A percentile compares a stretch with the other conserved stretches of the same genome.
phyloP scores from a whole-genome alignment of 768 basidiomycete genomes.

The Pulveroboletus frians region DNA sequence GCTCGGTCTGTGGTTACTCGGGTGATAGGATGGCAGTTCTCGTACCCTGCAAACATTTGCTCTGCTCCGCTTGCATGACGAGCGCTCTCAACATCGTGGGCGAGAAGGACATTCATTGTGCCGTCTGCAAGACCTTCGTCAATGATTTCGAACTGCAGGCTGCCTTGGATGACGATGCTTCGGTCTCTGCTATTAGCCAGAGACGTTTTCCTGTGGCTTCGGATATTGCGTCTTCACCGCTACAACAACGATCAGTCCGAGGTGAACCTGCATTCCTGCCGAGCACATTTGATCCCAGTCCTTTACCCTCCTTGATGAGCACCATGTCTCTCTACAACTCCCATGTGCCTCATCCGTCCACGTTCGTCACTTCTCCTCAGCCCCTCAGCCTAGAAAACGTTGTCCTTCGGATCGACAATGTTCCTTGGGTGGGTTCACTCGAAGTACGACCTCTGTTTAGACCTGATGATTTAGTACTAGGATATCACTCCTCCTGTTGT shows the following conservation, averaged over 20 bases:
- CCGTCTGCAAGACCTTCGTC: conserved; percentile 69
- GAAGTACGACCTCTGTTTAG: neutral
- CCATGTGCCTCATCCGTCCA: conserved; percentile 15
- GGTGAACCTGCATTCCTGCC: conserved; percentile 25
- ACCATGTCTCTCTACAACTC: conserved; percentile 27
- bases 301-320: conserved; percentile 31
- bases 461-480: conserved; percentile 33
- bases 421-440: conserved; percentile 66
- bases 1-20: conserved; percentile 59
- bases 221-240: conserved; percentile 17
- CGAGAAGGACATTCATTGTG: conserved; percentile 83
- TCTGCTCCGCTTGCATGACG: conserved; percentile 79
- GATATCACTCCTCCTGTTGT: conserved; percentile 82
- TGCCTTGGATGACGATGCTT: conserved; percentile 23
- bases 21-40: conserved; percentile 56
- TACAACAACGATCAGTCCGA: conserved; percentile 24
- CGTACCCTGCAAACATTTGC: conserved; percentile 67
- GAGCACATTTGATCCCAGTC: conserved; percentile 22
- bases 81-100: conserved; percentile 86
- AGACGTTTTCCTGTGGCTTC: conserved; percentile 7
- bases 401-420: conserved; percentile 81
- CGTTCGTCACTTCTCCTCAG: conserved; percentile 12
- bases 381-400: conserved; percentile 36
- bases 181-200: conserved; percentile 11
- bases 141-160: conserved; percentile 57